Base-by-base conservation (phyloP, 148 eudicot species). In the Dianthus caryophyllus region DNA sequence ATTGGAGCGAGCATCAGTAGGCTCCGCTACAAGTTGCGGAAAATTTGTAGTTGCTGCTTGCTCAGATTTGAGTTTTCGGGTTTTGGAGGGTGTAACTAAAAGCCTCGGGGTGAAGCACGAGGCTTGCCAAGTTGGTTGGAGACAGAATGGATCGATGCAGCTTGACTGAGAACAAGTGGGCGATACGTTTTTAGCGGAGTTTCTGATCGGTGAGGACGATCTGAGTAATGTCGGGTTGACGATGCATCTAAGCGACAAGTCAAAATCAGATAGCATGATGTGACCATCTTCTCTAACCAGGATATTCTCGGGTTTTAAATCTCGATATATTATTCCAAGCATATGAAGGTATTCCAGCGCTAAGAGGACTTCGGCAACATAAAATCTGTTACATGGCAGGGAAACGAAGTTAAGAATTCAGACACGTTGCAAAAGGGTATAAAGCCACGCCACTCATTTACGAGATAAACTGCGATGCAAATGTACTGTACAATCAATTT, bases 211-310 rank as follows among this genome's bases (percentile, higher is more conserved):
- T 30, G 87, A 79, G 46, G 84, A 73, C 17, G 84, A 76, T 73
- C 80, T 79, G 64, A 84, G 74, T 16, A 90, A 59, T 5, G 79
- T 85, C 39, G 88, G 90, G 44, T 73, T 85, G n/a, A 80, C 86
- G 44, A 76, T 72, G 75, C 90, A 83, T 73, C 83, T 77, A 9
- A 89, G 79, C 1, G 92, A 89, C 75, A 89, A 77, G 70, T 89
- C 92, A 33, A 89, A 89, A 82, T 89, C 91, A 8, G 96, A 81
- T 7, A 87, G 85, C 87, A 89, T 89, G 70, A 89, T 86, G 66
- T 89, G 96, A 33, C 96, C 96, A 57, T 89, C 96, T 89, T 89
- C 91, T 64, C 91, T 78, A 56, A 89, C 88, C 62, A 89, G 70
- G 30, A 89, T 62, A 33, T 89, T 89, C 74, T 87, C 96, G 1